Conservation (phyloP, 108 stramenopile species). For the Fragilariopsis cylindrus region DNA sequence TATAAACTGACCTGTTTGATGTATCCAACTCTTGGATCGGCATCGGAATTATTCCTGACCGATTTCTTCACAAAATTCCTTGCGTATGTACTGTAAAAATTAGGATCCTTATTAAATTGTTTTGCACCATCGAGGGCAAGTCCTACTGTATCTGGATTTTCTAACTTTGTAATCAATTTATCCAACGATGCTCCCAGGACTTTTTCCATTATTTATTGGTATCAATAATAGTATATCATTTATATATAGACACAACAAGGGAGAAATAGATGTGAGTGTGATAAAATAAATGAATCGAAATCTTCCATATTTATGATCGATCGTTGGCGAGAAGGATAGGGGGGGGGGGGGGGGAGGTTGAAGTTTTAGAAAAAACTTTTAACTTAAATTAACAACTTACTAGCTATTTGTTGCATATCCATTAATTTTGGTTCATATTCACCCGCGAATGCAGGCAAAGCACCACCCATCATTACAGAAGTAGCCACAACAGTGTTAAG, state of each 20-base stretch:
- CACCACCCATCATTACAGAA: slow-evolving; percentile 1
- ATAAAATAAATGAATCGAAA: not conserved
- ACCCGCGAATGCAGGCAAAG: not conserved
- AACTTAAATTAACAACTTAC: not conserved
- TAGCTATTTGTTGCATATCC: slow-evolving; percentile 37
- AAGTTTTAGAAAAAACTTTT: not conserved
- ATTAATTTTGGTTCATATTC: slow-evolving; percentile 35
- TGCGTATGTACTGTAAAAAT: slow-evolving; percentile 42
- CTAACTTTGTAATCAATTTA: slow-evolving; percentile 28
- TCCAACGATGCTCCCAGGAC: slow-evolving; percentile 41
- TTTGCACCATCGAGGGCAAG: slow-evolving; percentile 23
- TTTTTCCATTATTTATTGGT: not conserved
- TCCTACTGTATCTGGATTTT: slow-evolving; percentile 26
- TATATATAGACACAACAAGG: not conserved
- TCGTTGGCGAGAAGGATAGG: not conserved
- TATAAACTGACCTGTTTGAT: slow-evolving; percentile 22
- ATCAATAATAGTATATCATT: too few species aligned
- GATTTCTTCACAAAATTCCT: slow-evolving; percentile 39
- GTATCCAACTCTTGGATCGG: slow-evolving; percentile 43
- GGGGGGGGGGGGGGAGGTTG: not conserved
- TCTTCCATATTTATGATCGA: not conserved
- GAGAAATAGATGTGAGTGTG: not conserved
- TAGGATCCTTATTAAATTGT: slow-evolving; percentile 40
- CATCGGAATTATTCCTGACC: slow-evolving; percentile 37
- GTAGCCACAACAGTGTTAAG: slow-evolving; percentile 5